Evolutionary conservation across 1,284 basidiomycete genomes (phyloP).

Genomic region (Spongiforma sp.): DNA sequence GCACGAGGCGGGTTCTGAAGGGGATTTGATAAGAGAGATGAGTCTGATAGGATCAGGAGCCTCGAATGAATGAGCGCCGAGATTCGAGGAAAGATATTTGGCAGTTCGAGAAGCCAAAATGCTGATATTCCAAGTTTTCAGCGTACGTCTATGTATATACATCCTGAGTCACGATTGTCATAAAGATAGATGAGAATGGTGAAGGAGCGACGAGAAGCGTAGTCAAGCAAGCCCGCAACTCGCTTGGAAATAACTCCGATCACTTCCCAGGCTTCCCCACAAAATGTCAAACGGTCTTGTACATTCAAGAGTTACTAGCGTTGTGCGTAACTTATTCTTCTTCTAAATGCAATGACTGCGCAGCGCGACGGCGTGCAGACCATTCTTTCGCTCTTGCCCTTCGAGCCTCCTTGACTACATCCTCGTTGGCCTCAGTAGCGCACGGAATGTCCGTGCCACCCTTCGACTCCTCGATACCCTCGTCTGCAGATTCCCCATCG

Average conservation of each 20-base stretch:
- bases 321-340: not conserved
- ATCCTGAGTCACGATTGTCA: too few species aligned
- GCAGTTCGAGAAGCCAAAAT: too few species aligned
- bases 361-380: conserved; percentile 50
- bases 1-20: too few species aligned
- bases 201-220: not conserved
- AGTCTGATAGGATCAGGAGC: too few species aligned
- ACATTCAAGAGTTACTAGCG: not conserved
- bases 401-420: conserved; percentile 51
- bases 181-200: too few species aligned
- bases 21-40: too few species aligned
- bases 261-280: conserved; percentile 13
- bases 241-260: not conserved
- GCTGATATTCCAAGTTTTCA: too few species aligned
- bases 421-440: conserved; percentile 27
- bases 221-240: too few species aligned
- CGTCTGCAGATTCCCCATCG: conserved; percentile 30
- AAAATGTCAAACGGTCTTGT: too few species aligned
- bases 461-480: conserved; percentile 7
- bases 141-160: too few species aligned
- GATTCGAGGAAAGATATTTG: too few species aligned
- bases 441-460: not conserved
- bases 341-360: conserved; percentile 15
- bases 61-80: too few species aligned
- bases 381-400: conserved; percentile 60